Evolutionary conservation across 2,329 filamentous ascomycete species (phyloP).

Genomic region (Epichloe gansuensis): DNA sequence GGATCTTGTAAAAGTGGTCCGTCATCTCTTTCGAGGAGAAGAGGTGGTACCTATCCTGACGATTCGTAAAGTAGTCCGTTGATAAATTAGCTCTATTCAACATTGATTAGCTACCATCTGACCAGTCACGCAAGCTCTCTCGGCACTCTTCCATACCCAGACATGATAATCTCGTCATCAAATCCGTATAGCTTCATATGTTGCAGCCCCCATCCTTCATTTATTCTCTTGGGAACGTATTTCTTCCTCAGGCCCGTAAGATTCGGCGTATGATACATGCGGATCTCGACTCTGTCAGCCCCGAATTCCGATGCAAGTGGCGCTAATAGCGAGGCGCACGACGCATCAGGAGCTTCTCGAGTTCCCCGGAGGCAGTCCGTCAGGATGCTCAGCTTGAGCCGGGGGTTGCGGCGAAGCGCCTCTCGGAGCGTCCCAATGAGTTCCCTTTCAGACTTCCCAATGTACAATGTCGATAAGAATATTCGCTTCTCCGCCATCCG

Average conservation of each 20-base stretch:
- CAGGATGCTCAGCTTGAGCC: slow-evolving; percentile 73
- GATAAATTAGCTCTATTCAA: slow-evolving; percentile 67
- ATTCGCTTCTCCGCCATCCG: slow-evolving; percentile 63
- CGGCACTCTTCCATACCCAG: slow-evolving; percentile 42
- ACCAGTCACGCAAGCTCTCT: background rate
- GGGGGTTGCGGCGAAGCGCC: slow-evolving; percentile 59
- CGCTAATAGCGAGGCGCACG: slow-evolving; percentile 76
- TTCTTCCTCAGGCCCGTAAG: slow-evolving; percentile 76
- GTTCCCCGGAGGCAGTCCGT: slow-evolving; percentile 88
- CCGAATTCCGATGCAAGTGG: slow-evolving; percentile 80
- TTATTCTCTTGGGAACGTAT: slow-evolving; percentile 76
- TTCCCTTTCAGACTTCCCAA: slow-evolving; percentile 85
- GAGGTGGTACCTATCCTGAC: slow-evolving; percentile 87
- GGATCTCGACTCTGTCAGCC: slow-evolving; percentile 69
- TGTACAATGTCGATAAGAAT: slow-evolving; percentile 92
- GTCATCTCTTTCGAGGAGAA: slow-evolving; percentile 70
- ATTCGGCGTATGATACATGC: slow-evolving; percentile 98
- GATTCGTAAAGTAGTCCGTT: slow-evolving; percentile 88
- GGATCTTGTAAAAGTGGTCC: slow-evolving; percentile 68
- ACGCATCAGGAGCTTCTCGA: slow-evolving; percentile 72
- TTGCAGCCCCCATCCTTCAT: slow-evolving; percentile 95
- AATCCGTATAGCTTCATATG: slow-evolving; percentile 98
- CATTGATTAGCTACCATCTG: background rate
- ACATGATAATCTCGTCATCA: slow-evolving; percentile 91
- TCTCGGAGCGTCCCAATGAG: slow-evolving; percentile 67